Evolutionary conservation across 306 rosid genomes (phyloP), one percentile per base, ranked within the genome.

Genomic region (Senna tora): DNA sequence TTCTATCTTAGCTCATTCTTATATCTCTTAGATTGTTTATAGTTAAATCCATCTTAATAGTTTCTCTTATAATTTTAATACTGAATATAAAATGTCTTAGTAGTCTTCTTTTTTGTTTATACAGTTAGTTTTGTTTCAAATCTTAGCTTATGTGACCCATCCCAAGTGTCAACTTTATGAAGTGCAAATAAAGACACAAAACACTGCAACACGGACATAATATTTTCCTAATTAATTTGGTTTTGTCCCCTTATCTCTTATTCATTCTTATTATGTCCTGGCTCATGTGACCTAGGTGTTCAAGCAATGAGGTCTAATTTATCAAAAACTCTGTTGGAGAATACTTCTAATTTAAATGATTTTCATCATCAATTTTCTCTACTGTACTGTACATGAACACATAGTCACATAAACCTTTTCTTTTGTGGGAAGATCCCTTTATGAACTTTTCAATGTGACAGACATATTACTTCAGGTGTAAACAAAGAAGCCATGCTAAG

Each of bases 361-460:
- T 9, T 11, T 42, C 47, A 36, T 10, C 47, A 42, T 9, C 47
- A 42, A 42, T 42, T 42, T 9, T 42, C 47, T 42, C n/a, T 42
- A 42, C 9, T 42, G 11, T 42, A 42, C 8, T 36, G 36, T 21
- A 5, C 10, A 36, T 50, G 20, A 58, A 41, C 36, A 63, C 25
- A 50, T 16, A 7, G 10, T 1, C 55, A 50, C 55, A 47, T 15
- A 10, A 19, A 32, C 7, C 16, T 28, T 25, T 25, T 25, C 16
- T 34, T 34, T 60, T 1, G 4, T 32, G 15, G 36, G 7, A 67
- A 30, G 30, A 14, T 47, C 33, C 58, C 9, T 34, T 64, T 42
- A 67, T 17, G 52, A 55, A 33, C 73, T 55, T 71, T 45, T 19
- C 75, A 50, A 59, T 41, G 49, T 46, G 55, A 69, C 36, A 16